phyloP scores from a whole-genome alignment of 2,329 filamentous ascomycete species.

The Xylariaceae sp. region DNA sequence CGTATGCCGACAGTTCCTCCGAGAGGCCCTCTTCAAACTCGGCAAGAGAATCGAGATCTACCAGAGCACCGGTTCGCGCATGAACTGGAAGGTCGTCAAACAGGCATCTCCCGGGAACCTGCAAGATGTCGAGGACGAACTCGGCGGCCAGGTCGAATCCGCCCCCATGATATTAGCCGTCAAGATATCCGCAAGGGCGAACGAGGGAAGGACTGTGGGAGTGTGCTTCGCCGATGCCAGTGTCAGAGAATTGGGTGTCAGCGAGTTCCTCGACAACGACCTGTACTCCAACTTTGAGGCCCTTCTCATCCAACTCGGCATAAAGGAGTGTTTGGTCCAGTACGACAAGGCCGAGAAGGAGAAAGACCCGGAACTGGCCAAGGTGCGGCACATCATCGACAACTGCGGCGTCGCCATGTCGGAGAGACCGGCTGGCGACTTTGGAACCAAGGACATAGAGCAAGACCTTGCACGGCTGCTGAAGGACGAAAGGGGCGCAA shows the following conservation, averaged over 20 bases:
- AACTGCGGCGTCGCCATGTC: conserved; percentile 88
- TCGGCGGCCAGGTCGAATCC: conserved; percentile 78
- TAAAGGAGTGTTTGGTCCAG: conserved; percentile 88
- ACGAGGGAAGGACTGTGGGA: conserved; percentile 78
- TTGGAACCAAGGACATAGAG: conserved; percentile 86
- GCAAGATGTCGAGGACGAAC: conserved; percentile 93
- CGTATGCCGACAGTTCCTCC: conserved; percentile 90
- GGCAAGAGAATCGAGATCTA: conserved; percentile 91
- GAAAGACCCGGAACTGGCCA: conserved; percentile 82
- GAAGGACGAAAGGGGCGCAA: conserved; percentile 75
- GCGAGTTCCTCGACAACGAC: conserved; percentile 98
- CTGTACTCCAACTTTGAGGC: conserved; percentile 97
- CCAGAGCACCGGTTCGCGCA: conserved; percentile 67
- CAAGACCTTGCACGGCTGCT: conserved; percentile 85
- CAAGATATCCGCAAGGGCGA: conserved; percentile 83
- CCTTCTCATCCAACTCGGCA: conserved; percentile 89
- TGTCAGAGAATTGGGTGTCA: conserved; percentile 89
- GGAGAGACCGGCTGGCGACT: conserved; percentile 71
- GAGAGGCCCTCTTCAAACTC: conserved; percentile 86
- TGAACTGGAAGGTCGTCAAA: conserved; percentile 89
- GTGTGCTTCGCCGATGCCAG: conserved; percentile 98
- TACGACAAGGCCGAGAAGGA: conserved; percentile 72
- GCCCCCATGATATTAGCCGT: conserved; percentile 94
- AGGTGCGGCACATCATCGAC: conserved; percentile 82
- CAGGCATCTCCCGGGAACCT: conserved; percentile 93